These are phyloP conservation scores for Biancaea sappan DNA, from an alignment of 306 rosid genomes.

Conservation along the genomic window DNA sequence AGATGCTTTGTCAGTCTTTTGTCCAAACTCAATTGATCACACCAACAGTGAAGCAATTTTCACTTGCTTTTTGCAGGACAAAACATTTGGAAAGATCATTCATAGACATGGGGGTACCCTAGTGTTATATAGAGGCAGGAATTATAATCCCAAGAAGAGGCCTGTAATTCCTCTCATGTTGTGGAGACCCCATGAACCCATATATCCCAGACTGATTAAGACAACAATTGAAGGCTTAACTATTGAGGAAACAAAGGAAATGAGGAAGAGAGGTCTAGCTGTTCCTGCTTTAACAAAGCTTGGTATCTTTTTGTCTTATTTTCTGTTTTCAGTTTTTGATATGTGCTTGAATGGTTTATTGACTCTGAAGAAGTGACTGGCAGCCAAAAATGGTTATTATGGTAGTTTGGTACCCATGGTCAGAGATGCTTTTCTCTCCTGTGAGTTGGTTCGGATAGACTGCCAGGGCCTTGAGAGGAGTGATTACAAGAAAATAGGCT, in stretches of 20 bases:
- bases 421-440: constrained; percentile 79
- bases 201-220: constrained; percentile 88
- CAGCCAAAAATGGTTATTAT: constrained; percentile 91
- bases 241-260: constrained; percentile 81
- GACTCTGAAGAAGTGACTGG: constrained; percentile 35
- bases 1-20: constrained; percentile 5
- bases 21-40: background rate
- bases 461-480: constrained; percentile 84
- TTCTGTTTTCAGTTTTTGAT: constrained; percentile 13
- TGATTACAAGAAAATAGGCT: constrained; percentile 96
- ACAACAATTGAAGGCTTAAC: constrained; percentile 85
- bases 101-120: constrained; percentile 77
- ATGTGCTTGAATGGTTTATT: constrained; percentile 14
- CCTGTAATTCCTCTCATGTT: constrained; percentile 86
- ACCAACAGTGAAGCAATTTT: constrained; percentile 17
- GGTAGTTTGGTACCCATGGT: constrained; percentile 85
- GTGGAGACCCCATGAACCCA: constrained; percentile 93
- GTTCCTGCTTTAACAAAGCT: constrained; percentile 85
- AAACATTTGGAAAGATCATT: constrained; percentile 82
- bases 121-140: constrained; percentile 84
- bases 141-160: constrained; percentile 70
- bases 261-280: constrained; percentile 85
- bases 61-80: constrained; percentile 66
- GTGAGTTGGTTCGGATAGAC: constrained; percentile 83
- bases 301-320: constrained; percentile 43